phyloP scores from a whole-genome alignment of 768 basidiomycete genomes.

The Amanita muscaria region DNA sequence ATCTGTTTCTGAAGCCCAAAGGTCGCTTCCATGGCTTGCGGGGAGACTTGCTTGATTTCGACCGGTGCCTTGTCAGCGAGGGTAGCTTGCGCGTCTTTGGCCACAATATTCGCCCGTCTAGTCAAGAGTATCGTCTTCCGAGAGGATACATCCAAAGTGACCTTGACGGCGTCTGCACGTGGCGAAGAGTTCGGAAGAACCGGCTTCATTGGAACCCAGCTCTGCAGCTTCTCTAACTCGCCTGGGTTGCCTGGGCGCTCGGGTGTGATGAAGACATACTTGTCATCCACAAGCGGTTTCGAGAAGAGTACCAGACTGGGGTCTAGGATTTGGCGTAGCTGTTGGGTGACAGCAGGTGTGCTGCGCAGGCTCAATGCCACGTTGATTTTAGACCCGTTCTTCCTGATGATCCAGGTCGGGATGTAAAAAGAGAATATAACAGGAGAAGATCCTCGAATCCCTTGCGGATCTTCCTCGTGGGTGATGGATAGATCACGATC shows the following conservation, averaged over 20 bases:
- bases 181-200: background rate
- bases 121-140: constrained; percentile 9
- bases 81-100: constrained; percentile 13
- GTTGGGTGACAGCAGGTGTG: background rate
- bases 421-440: constrained; percentile 17
- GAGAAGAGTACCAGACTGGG: constrained; percentile 16
- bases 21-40: constrained; percentile 23
- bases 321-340: constrained; percentile 15
- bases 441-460: constrained; percentile 15
- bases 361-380: constrained; percentile 13
- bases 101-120: constrained; percentile 15
- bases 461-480: constrained; percentile 15
- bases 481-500: constrained; percentile 4
- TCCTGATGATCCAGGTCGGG: constrained; percentile 16
- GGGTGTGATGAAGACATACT: constrained; percentile 15
- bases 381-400: constrained; percentile 6
- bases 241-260: constrained; percentile 5
- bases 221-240: constrained; percentile 5
- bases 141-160: background rate
- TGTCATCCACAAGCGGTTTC: constrained; percentile 16
- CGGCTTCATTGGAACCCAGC: background rate
- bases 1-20: constrained; percentile 18
- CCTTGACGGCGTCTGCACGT: background rate
- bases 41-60: constrained; percentile 19
- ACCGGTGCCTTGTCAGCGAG: constrained; percentile 17